phyloP scores from a whole-genome alignment of 2,329 filamentous ascomycete genomes.

The Cadophora luteo-olivacea region DNA sequence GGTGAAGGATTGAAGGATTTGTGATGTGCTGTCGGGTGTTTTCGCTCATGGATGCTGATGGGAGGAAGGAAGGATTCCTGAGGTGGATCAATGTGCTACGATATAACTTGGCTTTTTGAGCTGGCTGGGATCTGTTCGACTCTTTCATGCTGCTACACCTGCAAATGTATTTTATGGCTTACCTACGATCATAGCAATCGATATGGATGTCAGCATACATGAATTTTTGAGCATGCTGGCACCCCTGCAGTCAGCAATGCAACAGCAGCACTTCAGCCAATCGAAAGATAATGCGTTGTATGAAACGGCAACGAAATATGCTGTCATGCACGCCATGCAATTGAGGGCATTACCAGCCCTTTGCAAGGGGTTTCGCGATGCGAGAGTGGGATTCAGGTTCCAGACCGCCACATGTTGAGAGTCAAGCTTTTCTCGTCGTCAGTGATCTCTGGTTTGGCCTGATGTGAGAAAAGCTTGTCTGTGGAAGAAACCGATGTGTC shows the following conservation, averaged over 20 bases:
- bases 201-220: constrained; percentile 12
- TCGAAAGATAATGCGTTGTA: constrained; percentile 1
- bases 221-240: background rate
- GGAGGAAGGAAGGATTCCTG: background rate
- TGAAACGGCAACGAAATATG: constrained; percentile 11
- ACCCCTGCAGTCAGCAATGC: background rate
- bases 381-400: constrained; percentile 6
- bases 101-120: constrained; percentile 4
- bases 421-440: constrained; percentile 19
- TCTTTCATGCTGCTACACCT: background rate
- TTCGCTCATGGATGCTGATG: background rate
- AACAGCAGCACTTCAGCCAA: constrained; percentile 1
- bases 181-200: constrained; percentile 17
- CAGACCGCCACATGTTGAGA: constrained; percentile 11
- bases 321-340: constrained; percentile 9
- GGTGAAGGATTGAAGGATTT: constrained; percentile 53
- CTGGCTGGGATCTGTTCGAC: background rate
- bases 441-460: constrained; percentile 1
- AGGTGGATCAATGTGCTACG: background rate
- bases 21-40: constrained; percentile 19
- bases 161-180: constrained; percentile 12
- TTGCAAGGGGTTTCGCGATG: constrained; percentile 5
- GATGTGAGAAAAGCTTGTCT: constrained; percentile 15
- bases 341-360: constrained; percentile 6
- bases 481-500: constrained; percentile 8